Percentiles rank a stretch among this genome's conserved stretches.
Evolutionary conservation across 148 eudicot species (phyloP).

Genomic region (Rhododendron griersonianum): DNA sequence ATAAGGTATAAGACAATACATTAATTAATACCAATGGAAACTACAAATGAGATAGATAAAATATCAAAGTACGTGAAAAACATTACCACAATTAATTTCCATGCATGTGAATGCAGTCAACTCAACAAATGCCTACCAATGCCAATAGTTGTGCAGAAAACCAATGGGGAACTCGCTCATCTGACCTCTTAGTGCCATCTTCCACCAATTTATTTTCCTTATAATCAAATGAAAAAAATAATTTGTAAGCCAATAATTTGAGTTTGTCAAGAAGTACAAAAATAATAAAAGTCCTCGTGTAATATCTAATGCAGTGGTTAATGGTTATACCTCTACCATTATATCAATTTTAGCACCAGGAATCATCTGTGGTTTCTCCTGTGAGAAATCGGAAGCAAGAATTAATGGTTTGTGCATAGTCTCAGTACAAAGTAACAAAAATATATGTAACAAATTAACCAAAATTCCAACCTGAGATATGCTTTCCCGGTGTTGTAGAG

Average conservation of each 20-base stretch:
- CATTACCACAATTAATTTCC: neutral
- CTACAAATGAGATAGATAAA: neutral
- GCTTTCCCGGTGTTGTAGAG: constrained; percentile 33
- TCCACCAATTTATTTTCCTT: constrained; percentile 35
- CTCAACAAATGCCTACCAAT: constrained; percentile 46
- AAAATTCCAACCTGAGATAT: constrained; percentile 38
- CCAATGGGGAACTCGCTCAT: constrained; percentile 39
- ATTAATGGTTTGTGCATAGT: neutral
- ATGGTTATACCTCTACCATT: constrained; percentile 60
- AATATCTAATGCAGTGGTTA: neutral
- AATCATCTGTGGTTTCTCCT: constrained; percentile 60
- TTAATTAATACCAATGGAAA: neutral
- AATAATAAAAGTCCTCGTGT: neutral
- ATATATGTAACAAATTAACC: neutral
- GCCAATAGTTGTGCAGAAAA: constrained; percentile 51
- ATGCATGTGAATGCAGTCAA: neutral
- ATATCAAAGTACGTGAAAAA: neutral
- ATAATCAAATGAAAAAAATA: neutral
- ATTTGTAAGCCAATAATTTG: constrained; percentile 5
- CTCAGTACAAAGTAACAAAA: neutral
- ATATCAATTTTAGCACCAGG: constrained; percentile 69
- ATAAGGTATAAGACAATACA: neutral
- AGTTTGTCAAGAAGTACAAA: neutral
- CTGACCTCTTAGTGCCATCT: constrained; percentile 11
- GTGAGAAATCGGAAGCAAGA: constrained; percentile 13